Conservation (phyloP, 2,329 filamentous ascomycete genomes). For the Phyllosticta citrichinensis region DNA sequence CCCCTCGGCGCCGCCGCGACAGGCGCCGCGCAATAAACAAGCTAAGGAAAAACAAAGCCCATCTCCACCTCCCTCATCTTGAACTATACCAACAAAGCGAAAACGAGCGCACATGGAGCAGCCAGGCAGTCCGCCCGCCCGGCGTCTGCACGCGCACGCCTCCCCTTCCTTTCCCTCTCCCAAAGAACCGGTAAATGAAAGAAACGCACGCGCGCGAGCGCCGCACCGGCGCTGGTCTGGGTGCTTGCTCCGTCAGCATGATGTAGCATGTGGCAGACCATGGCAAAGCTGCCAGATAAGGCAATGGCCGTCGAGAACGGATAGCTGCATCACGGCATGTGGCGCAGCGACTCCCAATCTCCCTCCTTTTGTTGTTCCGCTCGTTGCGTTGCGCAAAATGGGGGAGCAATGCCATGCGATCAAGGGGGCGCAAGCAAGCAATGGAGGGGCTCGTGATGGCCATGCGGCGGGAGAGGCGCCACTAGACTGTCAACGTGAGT, state of each 20-base stretch:
- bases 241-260: background rate
- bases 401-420: too few species aligned
- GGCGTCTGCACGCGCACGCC: background rate
- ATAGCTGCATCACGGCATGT: too few species aligned
- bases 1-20: background rate
- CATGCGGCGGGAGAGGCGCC: too few species aligned
- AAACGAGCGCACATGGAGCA: background rate
- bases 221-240: background rate
- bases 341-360: too few species aligned
- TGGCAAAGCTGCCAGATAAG: too few species aligned
- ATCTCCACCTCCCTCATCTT: background rate
- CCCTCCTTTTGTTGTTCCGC: too few species aligned
- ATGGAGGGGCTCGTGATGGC: too few species aligned
- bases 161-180: background rate
- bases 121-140: background rate
- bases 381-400: too few species aligned
- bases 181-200: background rate
- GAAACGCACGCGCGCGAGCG: background rate
- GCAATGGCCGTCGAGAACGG: too few species aligned
- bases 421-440: too few species aligned
- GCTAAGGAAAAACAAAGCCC: background rate
- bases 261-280: too few species aligned
- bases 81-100: background rate
- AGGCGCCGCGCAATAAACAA: background rate
- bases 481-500: too few species aligned